Conservation (phyloP, 192 early-diverging fungal genomes). For the Funneliformis mosseae region DNA sequence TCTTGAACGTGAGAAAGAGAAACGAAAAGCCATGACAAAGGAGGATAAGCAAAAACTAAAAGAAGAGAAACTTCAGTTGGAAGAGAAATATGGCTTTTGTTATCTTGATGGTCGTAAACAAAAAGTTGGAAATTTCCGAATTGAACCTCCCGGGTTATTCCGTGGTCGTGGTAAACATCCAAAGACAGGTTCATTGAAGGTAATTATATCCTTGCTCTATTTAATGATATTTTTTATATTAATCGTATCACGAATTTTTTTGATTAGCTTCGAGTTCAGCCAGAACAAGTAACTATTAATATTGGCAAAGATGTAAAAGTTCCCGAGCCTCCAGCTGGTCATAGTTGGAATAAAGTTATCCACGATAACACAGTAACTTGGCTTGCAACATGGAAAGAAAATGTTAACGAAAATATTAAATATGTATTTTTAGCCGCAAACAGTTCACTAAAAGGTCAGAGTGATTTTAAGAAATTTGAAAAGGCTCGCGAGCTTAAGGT, state of each 20-base stretch:
- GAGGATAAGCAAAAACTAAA: conserved; percentile 86
- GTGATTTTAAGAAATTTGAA: conserved; percentile 95
- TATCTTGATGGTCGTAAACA: conserved; percentile 88
- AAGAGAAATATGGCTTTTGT: conserved; percentile 78
- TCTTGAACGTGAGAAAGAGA: conserved; percentile 73
- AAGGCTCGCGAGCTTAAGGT: conserved; percentile 88
- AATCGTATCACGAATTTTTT: background rate
- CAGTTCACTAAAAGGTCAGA: conserved; percentile 93
- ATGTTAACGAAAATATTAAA: conserved; percentile 90
- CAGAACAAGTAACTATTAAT: conserved; percentile 95
- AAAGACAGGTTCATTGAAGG: conserved; percentile 90
- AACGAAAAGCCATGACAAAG: conserved; percentile 83
- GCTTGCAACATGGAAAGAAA: conserved; percentile 99
- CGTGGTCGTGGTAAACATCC: conserved; percentile 97
- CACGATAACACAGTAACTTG: conserved; percentile 94
- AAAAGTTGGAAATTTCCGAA: conserved; percentile 96
- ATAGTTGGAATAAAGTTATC: conserved; percentile 83
- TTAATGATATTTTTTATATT: background rate
- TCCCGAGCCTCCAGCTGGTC: conserved; percentile 84
- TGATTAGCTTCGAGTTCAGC: conserved; percentile 72
- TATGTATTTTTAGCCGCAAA: conserved; percentile 95
- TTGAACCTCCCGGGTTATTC: conserved; percentile 96
- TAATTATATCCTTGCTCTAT: conserved; percentile 27
- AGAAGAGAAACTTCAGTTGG: conserved; percentile 65
- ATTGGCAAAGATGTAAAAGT: conserved; percentile 74